Evolutionary conservation across 179 eudicot genomes (phyloP), one percentile per base, ranked within the genome.

Genomic region (Patellifolia procumbens): DNA sequence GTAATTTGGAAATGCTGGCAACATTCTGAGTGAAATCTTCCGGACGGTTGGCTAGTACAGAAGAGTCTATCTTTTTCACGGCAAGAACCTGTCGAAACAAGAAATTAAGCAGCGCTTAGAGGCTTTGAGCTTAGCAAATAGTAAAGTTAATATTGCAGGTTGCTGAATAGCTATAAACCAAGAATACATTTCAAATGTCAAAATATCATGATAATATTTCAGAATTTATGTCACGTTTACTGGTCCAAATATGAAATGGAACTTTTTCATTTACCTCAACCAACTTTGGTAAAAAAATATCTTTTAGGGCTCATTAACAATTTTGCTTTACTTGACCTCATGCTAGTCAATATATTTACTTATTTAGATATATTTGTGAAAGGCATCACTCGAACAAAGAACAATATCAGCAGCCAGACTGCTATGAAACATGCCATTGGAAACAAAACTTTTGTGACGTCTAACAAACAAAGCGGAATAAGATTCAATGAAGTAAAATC

Each of bases 61-160:
- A 85, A 19, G 96, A 82, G 72, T 91, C 89, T 76, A 95, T 86
- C 85, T 95, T 95, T 85, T 92, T 93, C 82, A 95, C 98, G 53
- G 99, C 99, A 70, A 93, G 87, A 78, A 91, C 96, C 99, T 95
- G 80, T 22, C 49, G 74, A 58, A 70, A 56, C 46, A 60, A 79
- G 45, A 76, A 73, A 79, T 60, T 37, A 8, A 11, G 17, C 24
- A 63, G 59, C 34, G 51, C 26, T 71, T 71, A 31, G 9, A 64
- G 17, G 53, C 60, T 65, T 66, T 52, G 17, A 63, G 73, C 56
- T 26, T 63, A 62, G 45, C 24, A 75, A 16, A 28, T 7, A 32
- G 22, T 52, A 17, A 62, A 48, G 10, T 26, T 32, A 9, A 43
- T 34, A 13, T 13, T 32, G 28, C 51, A 72, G 58, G 31, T 49